Evolutionary conservation across 2,329 filamentous ascomycete species (phyloP).

Genomic region (Tolypocladium sp.): DNA sequence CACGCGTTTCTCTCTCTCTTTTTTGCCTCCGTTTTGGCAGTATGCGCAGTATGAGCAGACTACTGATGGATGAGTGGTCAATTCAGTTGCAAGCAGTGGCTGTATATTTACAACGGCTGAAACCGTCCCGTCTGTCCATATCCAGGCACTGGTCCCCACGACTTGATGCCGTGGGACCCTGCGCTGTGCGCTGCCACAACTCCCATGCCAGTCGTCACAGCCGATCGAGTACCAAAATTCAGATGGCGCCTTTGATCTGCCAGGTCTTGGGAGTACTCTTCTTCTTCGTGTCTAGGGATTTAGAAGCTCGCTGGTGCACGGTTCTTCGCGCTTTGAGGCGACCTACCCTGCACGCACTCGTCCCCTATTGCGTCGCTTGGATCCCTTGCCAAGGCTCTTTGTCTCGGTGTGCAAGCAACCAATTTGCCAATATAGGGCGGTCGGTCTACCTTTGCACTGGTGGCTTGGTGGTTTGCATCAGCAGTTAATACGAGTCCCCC

Average conservation of each 20-base stretch:
- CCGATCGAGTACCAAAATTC: neutral
- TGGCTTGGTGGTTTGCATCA: too few relatives aligned
- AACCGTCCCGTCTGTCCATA: neutral
- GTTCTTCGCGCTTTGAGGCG: neutral
- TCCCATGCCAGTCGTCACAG: too few relatives aligned
- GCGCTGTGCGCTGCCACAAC: neutral
- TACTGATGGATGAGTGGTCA: too few relatives aligned
- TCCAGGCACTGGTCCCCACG: neutral
- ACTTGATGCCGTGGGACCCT: neutral
- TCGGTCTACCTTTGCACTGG: too few relatives aligned
- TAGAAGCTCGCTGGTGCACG: neutral
- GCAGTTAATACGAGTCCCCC: too few relatives aligned
- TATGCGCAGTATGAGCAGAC: too few relatives aligned
- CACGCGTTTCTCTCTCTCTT: neutral
- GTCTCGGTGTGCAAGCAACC: too few relatives aligned
- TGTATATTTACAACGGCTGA: neutral
- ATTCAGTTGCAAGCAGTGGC: neutral
- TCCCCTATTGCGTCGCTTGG: too few relatives aligned
- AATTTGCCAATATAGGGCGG: too few relatives aligned
- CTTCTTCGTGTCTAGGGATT: neutral
- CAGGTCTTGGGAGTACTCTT: too few relatives aligned
- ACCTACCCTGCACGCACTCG: neutral
- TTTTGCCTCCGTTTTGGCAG: too few relatives aligned
- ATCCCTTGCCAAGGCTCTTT: too few relatives aligned
- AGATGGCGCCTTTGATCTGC: neutral